phyloP scores from a whole-genome alignment of 2,329 filamentous ascomycete genomes.

The Aspergillus sp. region DNA sequence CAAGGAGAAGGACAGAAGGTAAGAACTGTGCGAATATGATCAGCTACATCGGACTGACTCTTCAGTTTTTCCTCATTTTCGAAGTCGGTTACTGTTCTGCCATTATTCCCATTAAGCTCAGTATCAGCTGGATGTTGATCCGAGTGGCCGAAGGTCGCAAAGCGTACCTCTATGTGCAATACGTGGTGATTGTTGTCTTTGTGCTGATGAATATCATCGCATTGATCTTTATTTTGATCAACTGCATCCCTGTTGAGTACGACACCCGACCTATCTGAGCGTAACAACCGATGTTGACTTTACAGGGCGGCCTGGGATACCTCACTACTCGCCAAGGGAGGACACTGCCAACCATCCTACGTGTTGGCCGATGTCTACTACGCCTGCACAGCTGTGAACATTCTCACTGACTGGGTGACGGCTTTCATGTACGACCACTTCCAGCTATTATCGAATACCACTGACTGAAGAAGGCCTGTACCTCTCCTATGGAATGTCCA shows the following conservation, averaged over 20 bases:
- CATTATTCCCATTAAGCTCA: conserved; percentile 30
- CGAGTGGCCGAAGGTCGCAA: conserved; percentile 27
- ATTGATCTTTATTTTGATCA: conserved; percentile 26
- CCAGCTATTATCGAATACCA: conserved; percentile 29
- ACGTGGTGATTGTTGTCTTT: conserved; percentile 21
- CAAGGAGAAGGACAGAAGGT: conserved; percentile 22
- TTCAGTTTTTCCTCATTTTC: conserved; percentile 29
- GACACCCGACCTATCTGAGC: background rate
- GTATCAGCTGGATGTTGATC: conserved; percentile 30
- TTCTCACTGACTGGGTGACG: conserved; percentile 28
- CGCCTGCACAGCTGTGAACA: conserved; percentile 28
- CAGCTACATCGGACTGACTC: background rate
- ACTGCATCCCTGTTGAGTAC: conserved; percentile 26
- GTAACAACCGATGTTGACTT: background rate
- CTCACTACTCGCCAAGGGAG: conserved; percentile 16
- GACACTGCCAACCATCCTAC: conserved; percentile 23
- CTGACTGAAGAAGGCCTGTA: conserved; percentile 36
- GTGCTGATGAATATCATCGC: conserved; percentile 27
- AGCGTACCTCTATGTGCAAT: conserved; percentile 24
- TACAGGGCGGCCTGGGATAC: conserved; percentile 24
- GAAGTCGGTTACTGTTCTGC: conserved; percentile 29
- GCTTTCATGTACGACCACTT: conserved; percentile 20
- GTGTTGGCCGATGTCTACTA: conserved; percentile 28
- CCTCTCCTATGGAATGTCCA: conserved; percentile 46
- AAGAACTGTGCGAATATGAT: background rate